Evolutionary conservation across 1,284 basidiomycete genomes (phyloP), one percentile per base, ranked within the genome.

Genomic region (Trichosporon inkin): DNA sequence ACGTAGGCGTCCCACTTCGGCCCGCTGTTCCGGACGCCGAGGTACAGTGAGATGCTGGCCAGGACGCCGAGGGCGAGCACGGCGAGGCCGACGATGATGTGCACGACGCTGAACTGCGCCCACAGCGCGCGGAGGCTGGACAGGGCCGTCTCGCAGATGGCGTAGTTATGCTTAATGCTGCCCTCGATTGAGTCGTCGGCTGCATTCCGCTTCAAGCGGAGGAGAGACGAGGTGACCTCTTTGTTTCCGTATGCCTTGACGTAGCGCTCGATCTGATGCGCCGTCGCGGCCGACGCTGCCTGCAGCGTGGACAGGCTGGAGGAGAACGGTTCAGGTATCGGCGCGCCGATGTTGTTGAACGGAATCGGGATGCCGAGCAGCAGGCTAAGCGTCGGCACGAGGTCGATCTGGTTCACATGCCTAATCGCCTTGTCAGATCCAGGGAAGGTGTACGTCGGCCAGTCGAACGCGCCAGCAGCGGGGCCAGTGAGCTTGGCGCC

Each of bases 281-380:
- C 83, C 67, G 95, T 95, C 58, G 89, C 78, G 56, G 84, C 77
- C 2, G 92, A 82, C 0, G 92, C 92, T 14, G 80, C 79, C 19
- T 81, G 82, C 66, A 86, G 83, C 71, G 70, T 75, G 8, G 66
- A 60, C 14, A 73, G 60, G 44, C 76, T 75, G 10, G 66, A 62
- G 5, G 64, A 65, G 75, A 99, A 98, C 16, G 93, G 79, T 71
- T 99, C 94, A 0, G 95, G 95, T 22, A 99, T 90, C 60, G 96
- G 80, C 1, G 83, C 85, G 0, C 96, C 96, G 14, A 99, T 86
- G 68, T 92, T 97, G 78, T 95, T 97, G 81, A 89, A 98, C 0
- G 96, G 96, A 53, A 99, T 89, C 0, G 93, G 92, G 2, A 96
- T 79, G 19, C 95, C 94, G 11, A 99, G 85, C 8, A 97, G 84